Evolutionary conservation across 78 protist species (phyloP), one percentile per base, ranked within the genome.

Genomic region (Dictyostelium brefeldianum): DNA sequence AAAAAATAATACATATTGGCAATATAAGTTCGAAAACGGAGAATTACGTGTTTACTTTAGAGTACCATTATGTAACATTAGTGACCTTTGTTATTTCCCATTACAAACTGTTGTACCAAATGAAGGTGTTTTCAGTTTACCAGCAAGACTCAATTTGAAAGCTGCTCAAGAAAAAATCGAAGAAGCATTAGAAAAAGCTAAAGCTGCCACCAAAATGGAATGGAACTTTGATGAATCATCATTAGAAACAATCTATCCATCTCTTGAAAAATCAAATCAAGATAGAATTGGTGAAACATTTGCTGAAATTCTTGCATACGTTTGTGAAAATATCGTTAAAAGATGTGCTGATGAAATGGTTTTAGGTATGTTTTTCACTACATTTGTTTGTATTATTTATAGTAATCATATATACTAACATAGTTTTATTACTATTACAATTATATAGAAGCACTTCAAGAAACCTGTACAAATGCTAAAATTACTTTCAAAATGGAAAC

Each of bases 291-390:
- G 93, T 64, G 83, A 74, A 2, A 75, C 78, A 79, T 46, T 87
- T 20, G 0, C 74, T 5, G 93, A 87, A 43, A 64, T 74, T 31
- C 20, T 77, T 22, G 27, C 4, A 18, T 31, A 87, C 22, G 84
- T 22, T 25, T 51, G 78, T 20, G 8, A 27, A 27, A 87, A 87
- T 65, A 64, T 87, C 41, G n/a, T 15, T 8, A 77, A 59, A 54
- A 48, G 93, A 51, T 77, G 83, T 65, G 54, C 17, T 20, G 93
- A 87, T 62, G 93, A 87, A 22, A 87, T 87, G 93, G 84, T 87
- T 43, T 51, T 53, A 20, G n/a, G n/a, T n/a, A n/a, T n/a, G n/a
- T n/a, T n/a, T n/a, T n/a, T n/a, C n/a, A n/a, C n/a, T n/a, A n/a
- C n/a, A n/a, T n/a, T n/a, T n/a, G n/a, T n/a, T n/a, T n/a, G n/a